These are phyloP conservation scores for Asterophora parasitica DNA, from an alignment of 768 basidiomycete genomes.

Conservation along the genomic window DNA sequence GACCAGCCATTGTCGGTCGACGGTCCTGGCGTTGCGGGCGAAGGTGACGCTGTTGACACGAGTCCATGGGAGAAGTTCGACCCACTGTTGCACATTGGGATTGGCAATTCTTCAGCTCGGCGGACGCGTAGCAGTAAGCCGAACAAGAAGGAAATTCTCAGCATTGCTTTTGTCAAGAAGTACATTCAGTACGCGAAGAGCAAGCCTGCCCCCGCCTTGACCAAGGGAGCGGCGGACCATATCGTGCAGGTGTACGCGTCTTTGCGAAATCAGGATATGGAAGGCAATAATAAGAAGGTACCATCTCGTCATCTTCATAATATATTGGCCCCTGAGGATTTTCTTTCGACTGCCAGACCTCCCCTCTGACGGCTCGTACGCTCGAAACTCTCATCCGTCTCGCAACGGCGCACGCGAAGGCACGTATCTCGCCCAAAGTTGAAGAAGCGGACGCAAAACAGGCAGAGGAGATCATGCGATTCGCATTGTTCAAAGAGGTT, in stretches of 20 bases:
- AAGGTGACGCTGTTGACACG: conserved; percentile 58
- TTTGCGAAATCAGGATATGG: conserved; percentile 88
- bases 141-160: conserved; percentile 81
- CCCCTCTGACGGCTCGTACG: conserved; percentile 96
- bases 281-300: conserved; percentile 85
- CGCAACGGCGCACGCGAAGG: conserved; percentile 96
- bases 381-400: conserved; percentile 98
- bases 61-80: conserved; percentile 96
- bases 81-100: conserved; percentile 86
- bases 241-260: conserved; percentile 91
- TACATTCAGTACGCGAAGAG: conserved; percentile 97
- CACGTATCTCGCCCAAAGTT: conserved; percentile 82
- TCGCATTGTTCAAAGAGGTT: conserved; percentile 97
- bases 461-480: conserved; percentile 94
- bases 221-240: conserved; percentile 89
- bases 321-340: conserved; percentile 7
- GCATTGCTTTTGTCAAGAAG: conserved; percentile 94
- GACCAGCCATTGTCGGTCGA: conserved; percentile 87
- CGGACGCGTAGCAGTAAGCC: conserved; percentile 50
- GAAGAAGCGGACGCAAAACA: conserved; percentile 80
- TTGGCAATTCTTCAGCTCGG: conserved; percentile 48
- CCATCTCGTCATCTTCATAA: conserved; percentile 7
- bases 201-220: conserved; percentile 77
- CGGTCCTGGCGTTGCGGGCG: conserved; percentile 53
- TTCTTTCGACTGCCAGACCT: conserved; percentile 56